phyloP scores from a whole-genome alignment of 1,284 basidiomycete genomes.

The Meripilus lineatus region DNA sequence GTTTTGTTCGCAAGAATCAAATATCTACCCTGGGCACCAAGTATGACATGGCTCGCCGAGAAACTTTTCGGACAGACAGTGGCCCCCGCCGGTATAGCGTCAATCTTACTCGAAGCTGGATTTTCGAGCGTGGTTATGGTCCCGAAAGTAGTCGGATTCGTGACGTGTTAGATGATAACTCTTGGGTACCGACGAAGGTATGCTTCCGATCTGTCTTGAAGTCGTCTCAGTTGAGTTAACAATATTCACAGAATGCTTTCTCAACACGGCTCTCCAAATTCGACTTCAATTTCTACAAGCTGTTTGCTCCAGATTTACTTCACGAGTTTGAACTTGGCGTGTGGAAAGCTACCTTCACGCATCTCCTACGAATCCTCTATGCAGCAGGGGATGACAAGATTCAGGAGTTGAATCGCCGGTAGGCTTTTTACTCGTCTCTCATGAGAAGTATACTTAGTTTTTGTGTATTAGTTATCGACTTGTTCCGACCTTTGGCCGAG shows the following conservation, averaged over 20 bases:
- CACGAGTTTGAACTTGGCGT: slow-evolving; percentile 25
- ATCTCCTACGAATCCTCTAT: slow-evolving; percentile 21
- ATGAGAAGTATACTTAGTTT: too few species aligned
- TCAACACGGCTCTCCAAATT: slow-evolving; percentile 10
- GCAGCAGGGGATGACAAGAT: slow-evolving; percentile 10
- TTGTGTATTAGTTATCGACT: slow-evolving; percentile 1
- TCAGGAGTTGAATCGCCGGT: too few species aligned
- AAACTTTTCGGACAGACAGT: neutral
- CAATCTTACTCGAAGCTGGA: neutral
- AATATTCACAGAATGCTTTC: slow-evolving; percentile 33
- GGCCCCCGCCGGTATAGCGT: too few species aligned
- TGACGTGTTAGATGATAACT: neutral
- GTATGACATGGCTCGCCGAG: neutral
- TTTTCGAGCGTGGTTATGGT: slow-evolving; percentile 1
- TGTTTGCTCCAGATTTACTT: slow-evolving; percentile 21
- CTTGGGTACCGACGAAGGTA: slow-evolving; percentile 1
- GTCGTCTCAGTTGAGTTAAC: too few species aligned
- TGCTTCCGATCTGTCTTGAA: too few species aligned
- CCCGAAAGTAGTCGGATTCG: neutral
- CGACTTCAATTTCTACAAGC: slow-evolving; percentile 14
- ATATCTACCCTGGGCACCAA: neutral
- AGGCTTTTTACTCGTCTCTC: too few species aligned
- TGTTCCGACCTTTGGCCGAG: slow-evolving; percentile 1
- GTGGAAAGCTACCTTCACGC: slow-evolving; percentile 21
- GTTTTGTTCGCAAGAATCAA: slow-evolving; percentile 16